Evolutionary conservation across 2,329 filamentous ascomycete genomes (phyloP).

Genomic region (Pseudopyricularia javanii): DNA sequence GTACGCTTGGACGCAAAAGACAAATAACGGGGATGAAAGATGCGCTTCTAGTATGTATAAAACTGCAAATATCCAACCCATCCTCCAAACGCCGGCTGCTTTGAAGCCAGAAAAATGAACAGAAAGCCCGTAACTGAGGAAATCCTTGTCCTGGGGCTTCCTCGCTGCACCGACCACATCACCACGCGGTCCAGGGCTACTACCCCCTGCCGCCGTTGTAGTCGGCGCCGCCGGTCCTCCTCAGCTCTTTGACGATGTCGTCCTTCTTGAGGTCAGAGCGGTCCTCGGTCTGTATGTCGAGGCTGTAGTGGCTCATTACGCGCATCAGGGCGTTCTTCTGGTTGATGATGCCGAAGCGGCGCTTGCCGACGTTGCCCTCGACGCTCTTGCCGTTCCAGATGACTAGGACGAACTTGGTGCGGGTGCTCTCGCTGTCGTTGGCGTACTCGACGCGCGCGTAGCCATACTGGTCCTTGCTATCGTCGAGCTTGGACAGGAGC

Average conservation of each 20-base stretch:
- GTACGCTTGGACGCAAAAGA: background rate
- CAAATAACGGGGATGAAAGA: background rate
- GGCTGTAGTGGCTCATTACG: constrained; percentile 50
- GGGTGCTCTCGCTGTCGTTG: constrained; percentile 57
- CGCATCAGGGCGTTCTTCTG: constrained; percentile 55
- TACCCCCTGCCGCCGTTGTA: constrained; percentile 55
- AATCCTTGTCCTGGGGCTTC: background rate
- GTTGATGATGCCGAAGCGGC: constrained; percentile 56
- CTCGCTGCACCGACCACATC: background rate
- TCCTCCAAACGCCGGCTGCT: background rate
- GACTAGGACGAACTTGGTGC: constrained; percentile 56
- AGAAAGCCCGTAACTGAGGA: background rate
- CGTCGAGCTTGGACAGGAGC: constrained; percentile 42
- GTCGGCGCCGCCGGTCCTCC: constrained; percentile 58
- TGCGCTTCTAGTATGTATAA: background rate
- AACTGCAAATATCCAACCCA: background rate
- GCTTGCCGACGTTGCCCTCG: constrained; percentile 60
- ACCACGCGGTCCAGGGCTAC: background rate
- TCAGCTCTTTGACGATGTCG: constrained; percentile 46
- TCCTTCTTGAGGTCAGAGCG: constrained; percentile 46
- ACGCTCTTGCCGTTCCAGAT: constrained; percentile 56
- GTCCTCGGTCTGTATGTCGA: constrained; percentile 52
- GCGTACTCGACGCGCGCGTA: constrained; percentile 57
- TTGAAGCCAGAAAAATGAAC: background rate
- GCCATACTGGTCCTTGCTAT: constrained; percentile 50